Percentiles rank a stretch among this genome's conserved stretches.
Evolutionary conservation across 2,329 filamentous ascomycete species (phyloP).

Genomic region (Beauveria sp.): DNA sequence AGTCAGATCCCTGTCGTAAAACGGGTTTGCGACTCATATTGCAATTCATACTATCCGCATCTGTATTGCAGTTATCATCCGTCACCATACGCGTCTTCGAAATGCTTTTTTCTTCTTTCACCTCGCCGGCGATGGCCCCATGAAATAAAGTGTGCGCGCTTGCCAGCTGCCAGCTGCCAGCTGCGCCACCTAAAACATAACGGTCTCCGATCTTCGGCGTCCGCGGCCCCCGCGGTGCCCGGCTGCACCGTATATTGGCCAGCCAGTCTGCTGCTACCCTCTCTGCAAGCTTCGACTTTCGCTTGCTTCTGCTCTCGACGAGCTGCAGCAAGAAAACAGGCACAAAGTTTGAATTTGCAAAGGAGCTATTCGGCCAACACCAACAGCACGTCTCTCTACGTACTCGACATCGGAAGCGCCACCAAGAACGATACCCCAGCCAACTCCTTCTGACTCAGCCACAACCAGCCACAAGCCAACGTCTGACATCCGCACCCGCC

Average conservation of each 20-base stretch:
- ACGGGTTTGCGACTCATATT: too few relatives aligned
- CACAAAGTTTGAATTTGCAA: too few relatives aligned
- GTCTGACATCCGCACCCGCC: background rate
- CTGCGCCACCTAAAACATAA: background rate
- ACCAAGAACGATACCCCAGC: background rate
- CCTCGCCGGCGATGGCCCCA: too few relatives aligned
- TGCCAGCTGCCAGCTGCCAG: background rate
- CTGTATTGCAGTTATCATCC: too few relatives aligned
- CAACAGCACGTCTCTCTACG: too few relatives aligned
- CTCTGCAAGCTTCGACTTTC: background rate
- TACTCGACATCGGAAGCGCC: too few relatives aligned
- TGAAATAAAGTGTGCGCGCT: too few relatives aligned
- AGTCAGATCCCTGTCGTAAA: too few relatives aligned
- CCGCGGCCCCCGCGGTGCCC: slow-evolving; percentile 9
- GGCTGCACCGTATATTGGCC: slow-evolving; percentile 9
- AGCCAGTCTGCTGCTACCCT: background rate
- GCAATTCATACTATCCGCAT: too few relatives aligned
- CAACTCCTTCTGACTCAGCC: background rate
- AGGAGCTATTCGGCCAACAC: too few relatives aligned
- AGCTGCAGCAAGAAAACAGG: background rate
- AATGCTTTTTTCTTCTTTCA: too few relatives aligned
- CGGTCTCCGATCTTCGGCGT: background rate
- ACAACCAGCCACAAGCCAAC: background rate
- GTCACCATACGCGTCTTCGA: too few relatives aligned
- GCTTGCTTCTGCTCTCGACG: background rate